Evolutionary conservation across 495 filamentous ascomycete genomes (phyloP).

Genomic region (Neurospora sp.): DNA sequence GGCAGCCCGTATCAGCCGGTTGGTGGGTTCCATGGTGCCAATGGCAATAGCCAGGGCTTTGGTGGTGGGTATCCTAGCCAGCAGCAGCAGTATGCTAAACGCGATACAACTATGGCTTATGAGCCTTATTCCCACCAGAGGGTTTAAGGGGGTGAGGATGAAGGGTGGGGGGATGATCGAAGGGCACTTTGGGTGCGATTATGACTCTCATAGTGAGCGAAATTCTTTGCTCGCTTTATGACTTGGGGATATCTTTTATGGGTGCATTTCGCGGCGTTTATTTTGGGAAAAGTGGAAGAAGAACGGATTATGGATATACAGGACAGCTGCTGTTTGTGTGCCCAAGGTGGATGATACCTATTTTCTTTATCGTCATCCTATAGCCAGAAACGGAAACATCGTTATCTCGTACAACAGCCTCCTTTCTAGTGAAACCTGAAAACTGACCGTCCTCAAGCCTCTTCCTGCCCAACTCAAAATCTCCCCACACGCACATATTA

Average conservation of each 20-base stretch:
- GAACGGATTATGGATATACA: neutral
- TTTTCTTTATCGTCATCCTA: neutral
- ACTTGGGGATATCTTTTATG: neutral
- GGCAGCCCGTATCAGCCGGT: conserved; percentile 35
- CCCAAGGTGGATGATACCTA: neutral
- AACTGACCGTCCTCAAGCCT: too few relatives aligned
- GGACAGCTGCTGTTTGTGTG: neutral
- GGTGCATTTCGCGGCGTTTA: neutral
- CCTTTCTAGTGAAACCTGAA: too few relatives aligned
- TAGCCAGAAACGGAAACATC: neutral
- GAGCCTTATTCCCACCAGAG: conserved; percentile 44
- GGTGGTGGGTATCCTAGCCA: conserved; percentile 2
- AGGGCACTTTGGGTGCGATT: neutral
- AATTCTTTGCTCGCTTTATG: neutral
- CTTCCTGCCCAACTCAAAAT: neutral
- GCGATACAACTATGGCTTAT: conserved; percentile 31
- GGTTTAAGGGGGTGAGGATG: conserved; percentile 19
- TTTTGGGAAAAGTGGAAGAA: neutral
- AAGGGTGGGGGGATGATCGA: neutral
- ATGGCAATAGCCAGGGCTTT: conserved; percentile 9
- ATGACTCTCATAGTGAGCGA: neutral
- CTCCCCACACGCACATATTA: neutral
- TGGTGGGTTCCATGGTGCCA: conserved; percentile 24
- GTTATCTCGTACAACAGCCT: neutral
- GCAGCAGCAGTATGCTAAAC: conserved; percentile 13